Percentiles rank a stretch among this genome's conserved stretches.
Evolutionary conservation across 2,329 filamentous ascomycete genomes (phyloP).

Genomic region (Nannizzia gypsea): DNA sequence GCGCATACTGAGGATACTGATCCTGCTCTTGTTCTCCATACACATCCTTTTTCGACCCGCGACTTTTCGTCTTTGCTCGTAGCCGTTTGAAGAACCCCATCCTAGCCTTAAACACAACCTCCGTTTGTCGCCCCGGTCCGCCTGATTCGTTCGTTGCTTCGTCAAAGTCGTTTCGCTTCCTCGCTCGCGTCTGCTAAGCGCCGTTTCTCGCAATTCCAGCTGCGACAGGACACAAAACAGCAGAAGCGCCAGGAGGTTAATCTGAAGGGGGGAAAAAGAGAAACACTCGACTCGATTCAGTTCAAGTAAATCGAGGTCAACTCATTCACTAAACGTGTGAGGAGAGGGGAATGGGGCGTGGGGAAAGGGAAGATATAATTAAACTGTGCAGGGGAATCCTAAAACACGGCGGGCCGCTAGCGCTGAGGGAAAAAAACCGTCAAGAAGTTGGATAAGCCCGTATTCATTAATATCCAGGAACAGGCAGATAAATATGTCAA

Average conservation of each 20-base stretch:
- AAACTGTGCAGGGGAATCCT: neutral
- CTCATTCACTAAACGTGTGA: neutral
- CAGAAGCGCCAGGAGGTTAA: neutral
- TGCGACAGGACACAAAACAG: neutral
- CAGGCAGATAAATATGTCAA: too few species aligned
- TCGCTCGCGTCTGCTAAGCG: too few species aligned
- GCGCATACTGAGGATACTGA: neutral
- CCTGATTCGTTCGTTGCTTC: neutral
- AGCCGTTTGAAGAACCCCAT: conserved; percentile 20
- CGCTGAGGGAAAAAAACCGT: neutral
- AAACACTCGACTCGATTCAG: neutral
- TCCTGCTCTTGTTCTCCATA: neutral
- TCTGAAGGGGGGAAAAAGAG: neutral
- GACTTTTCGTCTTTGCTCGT: conserved; percentile 15
- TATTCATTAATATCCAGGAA: neutral
- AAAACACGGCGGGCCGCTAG: conserved; percentile 1
- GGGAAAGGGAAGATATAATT: neutral
- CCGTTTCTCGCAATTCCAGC: neutral
- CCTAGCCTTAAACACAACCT: neutral
- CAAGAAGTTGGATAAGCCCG: neutral
- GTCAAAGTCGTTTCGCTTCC: too few species aligned
- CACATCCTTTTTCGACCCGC: conserved; percentile 8
- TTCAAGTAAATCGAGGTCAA: neutral
- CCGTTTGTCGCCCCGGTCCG: neutral
- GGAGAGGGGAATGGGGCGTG: neutral